Evolutionary conservation across 495 filamentous ascomycete genomes (phyloP).

Genomic region (Penicillium arizonense): DNA sequence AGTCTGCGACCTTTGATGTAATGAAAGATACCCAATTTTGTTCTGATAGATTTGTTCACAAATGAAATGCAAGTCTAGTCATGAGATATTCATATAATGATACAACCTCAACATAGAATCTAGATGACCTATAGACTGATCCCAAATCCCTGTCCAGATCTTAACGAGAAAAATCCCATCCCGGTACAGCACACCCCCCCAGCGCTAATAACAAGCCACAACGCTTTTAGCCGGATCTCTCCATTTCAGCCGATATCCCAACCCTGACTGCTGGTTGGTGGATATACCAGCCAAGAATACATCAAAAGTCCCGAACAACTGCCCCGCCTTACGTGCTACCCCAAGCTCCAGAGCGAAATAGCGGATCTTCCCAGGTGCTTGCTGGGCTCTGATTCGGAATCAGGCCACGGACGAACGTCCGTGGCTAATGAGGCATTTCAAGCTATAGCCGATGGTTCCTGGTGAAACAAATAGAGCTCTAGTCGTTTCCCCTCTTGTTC

Average conservation of each 20-base stretch:
- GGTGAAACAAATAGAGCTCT: neutral
- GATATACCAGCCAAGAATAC: neutral
- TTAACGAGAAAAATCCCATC: neutral
- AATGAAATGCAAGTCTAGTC: neutral
- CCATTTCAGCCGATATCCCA: constrained; percentile 10
- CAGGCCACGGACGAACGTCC: constrained; percentile 17
- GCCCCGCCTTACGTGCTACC: constrained; percentile 8
- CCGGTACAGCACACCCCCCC: neutral
- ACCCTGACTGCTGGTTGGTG: constrained; percentile 11
- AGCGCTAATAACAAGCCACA: neutral
- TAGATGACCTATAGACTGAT: no score
- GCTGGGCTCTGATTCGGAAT: constrained; percentile 5
- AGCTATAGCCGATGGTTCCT: neutral
- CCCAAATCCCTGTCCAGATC: neutral
- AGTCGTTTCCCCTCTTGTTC: neutral
- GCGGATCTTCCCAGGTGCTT: constrained; percentile 5
- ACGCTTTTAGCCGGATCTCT: constrained; percentile 12
- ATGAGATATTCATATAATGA: neutral
- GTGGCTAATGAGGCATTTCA: constrained; percentile 22
- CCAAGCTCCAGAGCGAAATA: constrained; percentile 1
- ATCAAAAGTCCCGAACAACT: neutral
- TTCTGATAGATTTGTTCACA: constrained; percentile 3
- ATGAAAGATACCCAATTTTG: constrained; percentile 9
- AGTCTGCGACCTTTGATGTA: constrained; percentile 32
- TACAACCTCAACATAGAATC: neutral